Conservation (phyloP, 345 rosid genomes). For the Nasturtium officinale region DNA sequence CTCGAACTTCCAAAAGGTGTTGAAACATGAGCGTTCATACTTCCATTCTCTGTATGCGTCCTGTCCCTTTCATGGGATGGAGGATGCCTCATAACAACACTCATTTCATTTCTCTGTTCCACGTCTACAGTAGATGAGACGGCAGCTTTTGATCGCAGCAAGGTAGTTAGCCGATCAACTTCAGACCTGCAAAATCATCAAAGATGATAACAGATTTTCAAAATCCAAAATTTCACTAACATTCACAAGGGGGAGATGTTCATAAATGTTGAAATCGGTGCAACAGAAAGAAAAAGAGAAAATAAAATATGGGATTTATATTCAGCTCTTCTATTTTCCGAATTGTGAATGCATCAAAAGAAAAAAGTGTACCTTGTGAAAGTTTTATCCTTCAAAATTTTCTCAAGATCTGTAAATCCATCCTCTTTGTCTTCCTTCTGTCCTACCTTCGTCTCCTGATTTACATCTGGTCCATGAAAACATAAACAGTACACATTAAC, state of each 20-base stretch:
- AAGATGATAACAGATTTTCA: slow-evolving; percentile 1
- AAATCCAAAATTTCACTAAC: not conserved
- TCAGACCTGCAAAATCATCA: slow-evolving; percentile 63
- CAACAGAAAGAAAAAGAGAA: slow-evolving; percentile 13
- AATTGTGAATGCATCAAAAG: not conserved
- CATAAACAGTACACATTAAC: slow-evolving; percentile 15
- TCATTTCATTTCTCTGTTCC: slow-evolving; percentile 52
- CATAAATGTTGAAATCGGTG: not conserved
- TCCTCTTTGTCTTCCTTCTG: slow-evolving; percentile 19
- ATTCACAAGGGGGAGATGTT: not conserved
- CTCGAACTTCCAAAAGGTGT: slow-evolving; percentile 52
- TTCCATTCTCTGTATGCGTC: slow-evolving; percentile 46
- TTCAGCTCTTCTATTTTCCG: not conserved
- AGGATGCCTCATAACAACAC: slow-evolving; percentile 39
- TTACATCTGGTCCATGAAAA: slow-evolving; percentile 38
- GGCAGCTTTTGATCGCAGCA: slow-evolving; percentile 64
- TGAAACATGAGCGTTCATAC: slow-evolving; percentile 43
- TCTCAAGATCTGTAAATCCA: slow-evolving; percentile 45
- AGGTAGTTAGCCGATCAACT: slow-evolving; percentile 72
- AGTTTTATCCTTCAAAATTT: slow-evolving; percentile 61
- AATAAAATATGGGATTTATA: not conserved
- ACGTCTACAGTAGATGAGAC: slow-evolving; percentile 48
- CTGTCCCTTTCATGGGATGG: slow-evolving; percentile 46
- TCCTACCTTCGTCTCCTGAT: slow-evolving; percentile 33
- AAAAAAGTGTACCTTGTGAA: slow-evolving; percentile 60